Evolutionary conservation across 2,329 filamentous ascomycete genomes (phyloP), one percentile per base, ranked within the genome.

Genomic region (Verticillium klebahnii): DNA sequence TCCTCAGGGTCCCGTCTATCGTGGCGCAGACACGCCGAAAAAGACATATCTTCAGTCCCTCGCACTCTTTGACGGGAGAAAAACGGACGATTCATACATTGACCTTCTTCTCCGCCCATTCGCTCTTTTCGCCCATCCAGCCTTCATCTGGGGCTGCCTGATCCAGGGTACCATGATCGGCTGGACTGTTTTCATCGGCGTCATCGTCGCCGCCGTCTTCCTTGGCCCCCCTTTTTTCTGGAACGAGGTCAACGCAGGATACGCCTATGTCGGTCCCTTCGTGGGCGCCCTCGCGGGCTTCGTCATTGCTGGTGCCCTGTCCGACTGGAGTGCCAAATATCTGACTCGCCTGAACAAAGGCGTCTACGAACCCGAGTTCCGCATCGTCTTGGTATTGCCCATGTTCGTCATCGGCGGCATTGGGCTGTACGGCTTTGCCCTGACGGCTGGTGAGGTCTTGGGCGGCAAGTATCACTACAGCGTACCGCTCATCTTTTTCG

Each of bases 111-210:
- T 88, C n/a, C 85, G 93, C 2, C 94, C 93, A 0, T 88, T 97
- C 60, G 91, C 91, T 0, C 83, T 97, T 1, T 89, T 96, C 68
- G 73, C 90, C 7, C 93, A 97, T 72, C 93, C 93, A 0, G 91
- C 91, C 8, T 92, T 97, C 67, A 75, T 96, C 50, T 97, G 92
- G 91, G 82, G 80, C 29, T 82, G 81, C 69, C 80, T 97, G 3
- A 91, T 93, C 58, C 93, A 97, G 80, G 93, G 93, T 17, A 86
- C 91, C 5, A 86, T 97, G 71, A 97, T 97, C 70, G 94, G 93
- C 66, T 98, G 94, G 93, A 96, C 93, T 1, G 91, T 97, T 17
- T 92, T 97, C 71, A 94, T 96, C 66, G 90, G 91, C 61, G 89
- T 95, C 64, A 87, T 95, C 67, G 78, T 96, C 56, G 90, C 89